Conservation (phyloP, 2,329 filamentous ascomycete species). For the Sphaerulina populicola region DNA sequence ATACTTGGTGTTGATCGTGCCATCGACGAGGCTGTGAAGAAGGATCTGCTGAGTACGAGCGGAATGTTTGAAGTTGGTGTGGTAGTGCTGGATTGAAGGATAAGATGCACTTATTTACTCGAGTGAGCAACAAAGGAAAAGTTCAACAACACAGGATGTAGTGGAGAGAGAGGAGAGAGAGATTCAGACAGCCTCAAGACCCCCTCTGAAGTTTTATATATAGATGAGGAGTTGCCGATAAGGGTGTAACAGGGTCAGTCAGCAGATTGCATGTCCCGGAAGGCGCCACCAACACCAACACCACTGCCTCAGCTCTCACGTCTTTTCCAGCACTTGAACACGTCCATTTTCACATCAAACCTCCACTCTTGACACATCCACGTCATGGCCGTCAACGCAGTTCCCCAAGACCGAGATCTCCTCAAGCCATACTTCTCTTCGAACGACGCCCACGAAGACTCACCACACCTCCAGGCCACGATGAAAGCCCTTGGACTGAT, state of each 20-base stretch:
- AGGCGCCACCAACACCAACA: too few relatives aligned
- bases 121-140: neutral
- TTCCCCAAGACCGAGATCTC: neutral
- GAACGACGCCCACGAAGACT: constrained; percentile 10
- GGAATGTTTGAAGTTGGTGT: constrained; percentile 49
- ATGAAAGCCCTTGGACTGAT: constrained; percentile 43
- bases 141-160: neutral
- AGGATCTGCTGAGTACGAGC: constrained; percentile 42
- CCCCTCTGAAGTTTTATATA: neutral
- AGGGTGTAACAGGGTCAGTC: neutral
- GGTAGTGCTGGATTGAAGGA: constrained; percentile 32
- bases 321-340: too few relatives aligned
- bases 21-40: constrained; percentile 50
- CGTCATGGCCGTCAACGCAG: too few relatives aligned
- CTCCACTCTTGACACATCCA: too few relatives aligned
- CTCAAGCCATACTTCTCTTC: constrained; percentile 3
- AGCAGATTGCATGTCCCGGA: neutral
- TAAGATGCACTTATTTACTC: neutral
- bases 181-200: neutral
- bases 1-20: constrained; percentile 64
- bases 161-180: neutral
- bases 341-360: too few relatives aligned
- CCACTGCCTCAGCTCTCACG: too few relatives aligned
- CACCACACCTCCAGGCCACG: constrained; percentile 29
- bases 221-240: neutral